A percentile compares a stretch with the other conserved stretches of the same genome.
Conservation (phyloP, 148 eudicot species). For the Dianthus caryophyllus region DNA sequence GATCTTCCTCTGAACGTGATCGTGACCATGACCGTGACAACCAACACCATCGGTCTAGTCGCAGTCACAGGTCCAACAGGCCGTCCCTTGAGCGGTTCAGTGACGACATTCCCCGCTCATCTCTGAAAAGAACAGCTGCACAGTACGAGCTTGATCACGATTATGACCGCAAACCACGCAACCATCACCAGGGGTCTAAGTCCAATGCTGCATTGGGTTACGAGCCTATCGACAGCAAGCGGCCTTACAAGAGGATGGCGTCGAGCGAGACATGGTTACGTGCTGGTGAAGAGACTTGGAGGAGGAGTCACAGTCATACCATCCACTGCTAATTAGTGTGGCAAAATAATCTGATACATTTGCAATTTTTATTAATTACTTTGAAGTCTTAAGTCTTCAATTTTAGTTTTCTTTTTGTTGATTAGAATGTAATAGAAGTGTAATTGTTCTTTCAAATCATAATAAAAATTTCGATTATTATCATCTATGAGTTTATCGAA, state of each 20-base stretch:
- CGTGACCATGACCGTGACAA: slow-evolving; percentile 11
- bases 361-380: no score
- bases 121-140: slow-evolving; percentile 39
- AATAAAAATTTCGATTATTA: no score
- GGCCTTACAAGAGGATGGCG: slow-evolving; percentile 73
- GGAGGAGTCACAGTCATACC: slow-evolving; percentile 23
- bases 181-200: slow-evolving; percentile 34
- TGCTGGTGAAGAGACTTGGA: slow-evolving; percentile 22
- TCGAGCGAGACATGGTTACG: slow-evolving; percentile 27
- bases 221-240: slow-evolving; percentile 54
- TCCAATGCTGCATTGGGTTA: slow-evolving; percentile 26
- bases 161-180: slow-evolving; percentile 12
- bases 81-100: slow-evolving; percentile 42
- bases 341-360: no score
- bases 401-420: not conserved
- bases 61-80: slow-evolving; percentile 32
- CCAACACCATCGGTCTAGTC: slow-evolving; percentile 26
- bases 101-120: slow-evolving; percentile 36
- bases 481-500: no score
- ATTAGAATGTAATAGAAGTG: not conserved
- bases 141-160: slow-evolving; percentile 26
- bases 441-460: no score
- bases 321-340: not conserved
- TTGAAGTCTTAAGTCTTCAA: no score
- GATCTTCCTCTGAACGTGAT: slow-evolving; percentile 1